Evolutionary conservation across 345 rosid genomes (phyloP), one percentile per base, ranked within the genome.

Genomic region (Salix dunnii): DNA sequence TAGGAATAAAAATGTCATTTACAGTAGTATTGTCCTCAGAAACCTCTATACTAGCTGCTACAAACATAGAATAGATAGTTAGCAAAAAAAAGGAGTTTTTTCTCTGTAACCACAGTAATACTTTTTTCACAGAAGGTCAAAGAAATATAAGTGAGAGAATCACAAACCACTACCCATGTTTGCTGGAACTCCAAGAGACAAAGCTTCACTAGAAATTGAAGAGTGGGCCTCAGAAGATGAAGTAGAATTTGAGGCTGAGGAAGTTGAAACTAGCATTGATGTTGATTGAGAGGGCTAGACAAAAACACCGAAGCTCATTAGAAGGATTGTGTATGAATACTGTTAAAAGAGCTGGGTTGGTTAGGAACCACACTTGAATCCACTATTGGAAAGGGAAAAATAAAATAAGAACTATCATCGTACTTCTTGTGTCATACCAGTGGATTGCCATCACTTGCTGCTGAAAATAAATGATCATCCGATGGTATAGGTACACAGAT

Each of bases 251-350:
- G 46, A 51, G 73, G 74, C 61, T 6, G 74, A 42, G 33, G 78
- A 78, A 17, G 68, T 40, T 77, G 80, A 64, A 38, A 42, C 68
- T 17, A 82, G 73, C 72, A 76, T 13, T 38, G 79, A 33, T 63
- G 79, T 72, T 40, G 71, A 73, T 80, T 79, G 80, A 68, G 70
- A 72, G 71, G 80, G 76, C 88, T 86, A 70, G 71, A 76, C 74
- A 72, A 58, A 42, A 74, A 62, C 68, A 70, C 30, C 65, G 43
- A 82, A 68, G 48, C 46, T 67, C 69, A 53, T 62, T 58, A 35
- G 48, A 43, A 36, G 20, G 36, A 2, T 25, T 61, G 14, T 7
- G 43, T 67, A 8, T 28, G 53, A 61, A 74, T 46, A 30, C 46
- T 68, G 55, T 49, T 73, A 76, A 58, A 35, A 6, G 33, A 78